Conservation (phyloP, 371 early-diverging fungal species). For the Thermomucor indicae-seudaticae region DNA sequence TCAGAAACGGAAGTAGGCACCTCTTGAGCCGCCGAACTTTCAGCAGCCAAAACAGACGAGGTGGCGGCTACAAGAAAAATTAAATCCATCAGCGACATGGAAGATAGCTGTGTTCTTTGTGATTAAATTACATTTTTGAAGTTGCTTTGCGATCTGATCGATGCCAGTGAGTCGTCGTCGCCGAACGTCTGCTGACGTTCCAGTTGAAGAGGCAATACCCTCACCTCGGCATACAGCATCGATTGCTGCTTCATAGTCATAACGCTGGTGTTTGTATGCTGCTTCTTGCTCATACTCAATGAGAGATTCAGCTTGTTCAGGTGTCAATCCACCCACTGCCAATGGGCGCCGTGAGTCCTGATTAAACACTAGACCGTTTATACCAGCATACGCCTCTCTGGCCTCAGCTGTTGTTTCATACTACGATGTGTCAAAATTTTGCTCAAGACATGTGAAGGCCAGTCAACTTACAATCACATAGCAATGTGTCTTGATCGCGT, state of each 20-base stretch:
- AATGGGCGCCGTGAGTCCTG: slow-evolving; percentile 61
- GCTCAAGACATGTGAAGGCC: too few relatives aligned
- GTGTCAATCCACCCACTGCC: slow-evolving; percentile 53
- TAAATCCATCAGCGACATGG: background rate
- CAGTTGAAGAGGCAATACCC: slow-evolving; percentile 7
- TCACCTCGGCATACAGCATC: slow-evolving; percentile 8
- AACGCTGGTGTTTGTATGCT: slow-evolving; percentile 39
- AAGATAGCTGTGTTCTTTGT: background rate
- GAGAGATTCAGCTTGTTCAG: slow-evolving; percentile 48
- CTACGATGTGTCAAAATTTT: slow-evolving; percentile 35
- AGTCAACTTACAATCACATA: slow-evolving; percentile 64
- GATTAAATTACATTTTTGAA: slow-evolving; percentile 33
- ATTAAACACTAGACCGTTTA: slow-evolving; percentile 65
- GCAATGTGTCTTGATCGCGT: slow-evolving; percentile 80
- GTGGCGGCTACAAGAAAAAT: slow-evolving; percentile 9
- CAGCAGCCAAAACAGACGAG: slow-evolving; percentile 3
- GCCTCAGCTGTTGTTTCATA: slow-evolving; percentile 52
- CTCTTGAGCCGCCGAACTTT: background rate
- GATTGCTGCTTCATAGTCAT: slow-evolving; percentile 34
- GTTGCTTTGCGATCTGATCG: slow-evolving; percentile 33
- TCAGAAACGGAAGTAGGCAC: background rate
- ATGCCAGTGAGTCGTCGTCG: slow-evolving; percentile 28
- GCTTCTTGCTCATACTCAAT: slow-evolving; percentile 60
- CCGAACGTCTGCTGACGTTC: slow-evolving; percentile 14
- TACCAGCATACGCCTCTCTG: slow-evolving; percentile 39